Percentiles rank a stretch among this genome's conserved stretches.
Conservation (phyloP, 306 rosid genomes). For the Cicer cuneatum region DNA sequence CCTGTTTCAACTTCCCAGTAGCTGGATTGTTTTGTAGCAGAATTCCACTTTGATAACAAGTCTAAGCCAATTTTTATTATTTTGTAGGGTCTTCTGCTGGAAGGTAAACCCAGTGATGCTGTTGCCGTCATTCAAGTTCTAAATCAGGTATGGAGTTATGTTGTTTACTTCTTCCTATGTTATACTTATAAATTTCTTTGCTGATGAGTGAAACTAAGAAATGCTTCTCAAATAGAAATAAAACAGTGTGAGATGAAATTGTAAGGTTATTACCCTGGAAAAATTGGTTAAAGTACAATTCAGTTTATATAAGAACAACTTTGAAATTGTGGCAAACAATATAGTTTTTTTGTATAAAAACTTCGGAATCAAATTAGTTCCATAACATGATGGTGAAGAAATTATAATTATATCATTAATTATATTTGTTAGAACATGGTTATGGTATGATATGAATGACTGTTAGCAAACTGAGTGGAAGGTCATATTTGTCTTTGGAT, state of each 20-base stretch:
- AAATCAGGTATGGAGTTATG: slow-evolving; percentile 76
- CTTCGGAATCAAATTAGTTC: slow-evolving; percentile 24
- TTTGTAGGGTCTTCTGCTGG: slow-evolving; percentile 76
- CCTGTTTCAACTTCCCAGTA: slow-evolving; percentile 5
- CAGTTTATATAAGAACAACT: slow-evolving; percentile 9
- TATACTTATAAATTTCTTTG: slow-evolving; percentile 2
- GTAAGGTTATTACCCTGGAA: slow-evolving; percentile 28
- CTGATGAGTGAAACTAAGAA: slow-evolving; percentile 26
- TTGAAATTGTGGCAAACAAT: slow-evolving; percentile 23
- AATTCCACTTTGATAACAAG: slow-evolving; percentile 25
- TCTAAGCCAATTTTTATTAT: slow-evolving; percentile 8
- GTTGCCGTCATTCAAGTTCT: slow-evolving; percentile 65
- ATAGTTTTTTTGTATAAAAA: slow-evolving; percentile 2
- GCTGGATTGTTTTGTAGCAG: slow-evolving; percentile 20
- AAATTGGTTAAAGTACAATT: background rate
- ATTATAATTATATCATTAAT: slow-evolving; percentile 20
- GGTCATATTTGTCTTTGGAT: slow-evolving; percentile 22
- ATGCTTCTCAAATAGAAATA: slow-evolving; percentile 19
- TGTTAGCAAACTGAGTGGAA: slow-evolving; percentile 37
- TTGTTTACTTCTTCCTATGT: slow-evolving; percentile 36
- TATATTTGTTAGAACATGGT: background rate
- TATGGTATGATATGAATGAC: slow-evolving; percentile 17
- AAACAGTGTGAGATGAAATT: slow-evolving; percentile 27
- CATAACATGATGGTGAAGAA: background rate
- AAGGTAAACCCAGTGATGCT: slow-evolving; percentile 74